These are phyloP conservation scores for Graphiopsis chlorocephala DNA, from an alignment of 2,329 filamentous ascomycete species.

Conservation along the genomic window DNA sequence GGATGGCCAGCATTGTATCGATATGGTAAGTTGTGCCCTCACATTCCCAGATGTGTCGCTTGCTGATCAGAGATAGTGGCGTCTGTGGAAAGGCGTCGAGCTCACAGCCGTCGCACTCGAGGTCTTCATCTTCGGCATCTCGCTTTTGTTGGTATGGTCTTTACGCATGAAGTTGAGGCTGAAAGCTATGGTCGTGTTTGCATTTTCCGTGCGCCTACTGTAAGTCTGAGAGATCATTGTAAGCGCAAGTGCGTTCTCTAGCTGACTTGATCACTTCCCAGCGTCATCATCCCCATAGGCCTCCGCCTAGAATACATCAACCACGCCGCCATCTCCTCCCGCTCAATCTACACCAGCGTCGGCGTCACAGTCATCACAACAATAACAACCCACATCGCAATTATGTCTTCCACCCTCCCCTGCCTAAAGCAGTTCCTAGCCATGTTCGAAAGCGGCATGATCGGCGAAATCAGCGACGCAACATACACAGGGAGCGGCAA, in stretches of 20 bases:
- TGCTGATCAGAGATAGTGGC: conserved; percentile 13
- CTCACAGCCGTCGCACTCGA: conserved; percentile 24
- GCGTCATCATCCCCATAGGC: conserved; percentile 3
- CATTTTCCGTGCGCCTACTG: conserved; percentile 28
- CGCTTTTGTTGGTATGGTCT: conserved; percentile 26
- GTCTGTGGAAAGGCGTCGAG: conserved; percentile 21
- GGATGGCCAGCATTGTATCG: conserved; percentile 17
- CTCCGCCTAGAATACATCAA: conserved; percentile 10
- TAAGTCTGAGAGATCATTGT: not conserved
- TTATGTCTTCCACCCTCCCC: conserved; percentile 30
- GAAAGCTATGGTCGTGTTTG: conserved; percentile 24
- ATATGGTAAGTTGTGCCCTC: conserved; percentile 4
- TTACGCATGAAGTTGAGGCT: conserved; percentile 26
- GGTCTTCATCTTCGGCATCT: conserved; percentile 22
- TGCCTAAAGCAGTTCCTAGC: conserved; percentile 32
- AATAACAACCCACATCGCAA: conserved; percentile 27
- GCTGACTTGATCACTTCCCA: not conserved
- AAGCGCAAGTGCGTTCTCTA: not conserved
- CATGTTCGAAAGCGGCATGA: conserved; percentile 20
- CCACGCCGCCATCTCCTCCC: conserved; percentile 1
- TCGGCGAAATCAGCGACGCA: conserved; percentile 7
- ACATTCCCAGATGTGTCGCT: not conserved
- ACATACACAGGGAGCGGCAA: conserved; percentile 8
- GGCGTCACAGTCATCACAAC: conserved; percentile 23
- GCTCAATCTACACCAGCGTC: conserved; percentile 19